Evolutionary conservation across 495 filamentous ascomycete genomes (phyloP), one percentile per base, ranked within the genome.

Genomic region (Glarea lozoyensis): DNA sequence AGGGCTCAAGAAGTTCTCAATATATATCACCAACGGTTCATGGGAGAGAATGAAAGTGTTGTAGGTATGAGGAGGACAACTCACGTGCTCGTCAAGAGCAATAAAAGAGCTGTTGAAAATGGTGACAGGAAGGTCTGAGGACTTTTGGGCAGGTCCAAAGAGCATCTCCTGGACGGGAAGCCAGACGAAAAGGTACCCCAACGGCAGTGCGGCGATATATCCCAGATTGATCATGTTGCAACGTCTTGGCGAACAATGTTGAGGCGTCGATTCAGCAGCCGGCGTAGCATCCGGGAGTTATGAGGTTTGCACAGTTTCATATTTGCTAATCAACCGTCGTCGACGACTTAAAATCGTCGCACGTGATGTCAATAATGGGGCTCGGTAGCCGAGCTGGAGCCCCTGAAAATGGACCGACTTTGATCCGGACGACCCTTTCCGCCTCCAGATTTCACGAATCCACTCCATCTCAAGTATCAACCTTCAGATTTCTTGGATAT

Each of bases 11-110:
- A 79, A 79, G 43, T 62, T 58, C 56, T 73, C 65, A 37, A 79
- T 66, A 53, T 79, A 79, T 5, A 78, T 61, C 20, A 79, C 58
- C 40, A 79, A 49, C 3, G 75, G 75, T 10, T 72, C 60, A 12
- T 60, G 58, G 7, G 63, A 68, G 10, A 80, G 59, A 1, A 78
- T 55, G 21, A 39, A 44, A 17, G 50, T 48, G 24, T 50, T 42
- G 47, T 46, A 56, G 24, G 19, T 49, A 37, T 55, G 49, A 4
- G 39, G 6, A 3, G 50, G 40, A 41, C 54, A 57, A 15, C 44
- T 34, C 31, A 54, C 18, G 22, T 46, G 50, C 25, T 49, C 51
- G 31, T 57, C 45, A 11, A 12, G 13, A 18, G 50, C 50, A 21
- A 54, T 52, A 20, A 52, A 42, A 0, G 50, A 54, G 15, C 31